Base-by-base conservation (phyloP, 257 asterid genomes). In the Orobanche coerulescens region DNA sequence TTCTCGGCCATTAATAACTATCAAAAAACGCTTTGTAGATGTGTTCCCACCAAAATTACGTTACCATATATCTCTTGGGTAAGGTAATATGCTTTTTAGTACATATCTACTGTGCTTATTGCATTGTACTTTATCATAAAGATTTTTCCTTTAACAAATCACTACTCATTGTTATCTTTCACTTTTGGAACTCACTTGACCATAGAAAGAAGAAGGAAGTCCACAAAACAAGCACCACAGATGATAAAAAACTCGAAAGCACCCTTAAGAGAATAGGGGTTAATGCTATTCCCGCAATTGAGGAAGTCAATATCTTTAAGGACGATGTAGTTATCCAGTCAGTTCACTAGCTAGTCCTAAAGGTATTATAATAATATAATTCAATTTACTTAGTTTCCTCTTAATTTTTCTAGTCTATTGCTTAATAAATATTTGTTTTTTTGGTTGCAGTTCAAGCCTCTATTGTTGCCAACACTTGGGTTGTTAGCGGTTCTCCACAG, bases 141-240 rank as follows among this genome's bases (percentile, higher is more conserved):
- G n/a, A n/a, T n/a, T n/a, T n/a, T n/a, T n/a, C n/a, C n/a, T n/a
- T n/a, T n/a, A n/a, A n/a, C n/a, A n/a, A n/a, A n/a, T n/a, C n/a
- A n/a, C n/a, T n/a, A n/a, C n/a, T n/a, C n/a, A n/a, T n/a, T n/a
- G n/a, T n/a, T n/a, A n/a, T n/a, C n/a, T n/a, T n/a, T n/a, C n/a
- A n/a, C n/a, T n/a, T n/a, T n/a, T n/a, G n/a, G n/a, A n/a, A n/a
- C n/a, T n/a, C n/a, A n/a, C n/a, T n/a, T n/a, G n/a, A n/a, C n/a
- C n/a, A n/a, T n/a, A 85, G 91, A 77, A 85, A 85, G 94, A 85
- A 85, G 91, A 85, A 85, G 81, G 91, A 90, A 5, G 78, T 85
- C 47, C 94, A 85, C 81, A 85, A 85, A 77, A 74, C 94, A 3
- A 82, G 79, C 31, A 78, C 94, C 3, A 85, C 86, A 0, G 94